Base-by-base conservation (phyloP, 495 filamentous ascomycete genomes). In the Annulohypoxylon moriforme region DNA sequence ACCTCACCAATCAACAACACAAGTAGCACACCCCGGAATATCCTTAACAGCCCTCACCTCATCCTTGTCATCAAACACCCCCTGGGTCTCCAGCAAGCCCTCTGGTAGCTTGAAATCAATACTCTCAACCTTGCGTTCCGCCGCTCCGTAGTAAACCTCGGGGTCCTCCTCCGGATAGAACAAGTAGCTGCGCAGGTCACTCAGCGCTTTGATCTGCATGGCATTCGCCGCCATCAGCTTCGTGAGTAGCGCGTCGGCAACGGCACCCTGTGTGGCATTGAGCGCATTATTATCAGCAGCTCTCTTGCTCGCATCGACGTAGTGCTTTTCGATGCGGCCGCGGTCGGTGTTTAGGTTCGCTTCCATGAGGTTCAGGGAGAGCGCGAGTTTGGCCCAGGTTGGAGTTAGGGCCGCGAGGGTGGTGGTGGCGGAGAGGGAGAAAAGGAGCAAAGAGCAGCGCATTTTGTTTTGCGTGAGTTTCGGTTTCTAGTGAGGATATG, bases 21-120 rank as follows among this genome's bases (percentile, higher is more conserved):
- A 67, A 9, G 56, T 5, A 33, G 18, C 20, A 53, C 64, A 67
- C 2, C 53, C 44, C 16, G 53, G 63, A 16, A 67, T 67, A 55
- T 60, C 46, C 20, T 1, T 33, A 34, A 60, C 20, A 2, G 34
- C 11, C 14, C 55, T 14, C 3, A 52, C 18, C 14, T n/a, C 18
- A n/a, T 59, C 63, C 27, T 49, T 52, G 14, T 58, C 63, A n/a
- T 67, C 42, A 22, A 67, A 67, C 25, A 59, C 63, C 10, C 53
- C 40, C 63, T 67, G 55, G 1, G 63, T 59, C 63, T 67, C 63
- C 9, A 59, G 13, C 53, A 67, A 20, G 27, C 31, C 53, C 29
- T 67, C 31, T 9, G 53, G 52, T 16, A 67, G 42, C 11, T 14
- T 18, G 18, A 49, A 50, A 31, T 67, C 63, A 22, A 67, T 40